Base-by-base conservation (phyloP, 148 eudicot genomes). In the Cornus florida region DNA sequence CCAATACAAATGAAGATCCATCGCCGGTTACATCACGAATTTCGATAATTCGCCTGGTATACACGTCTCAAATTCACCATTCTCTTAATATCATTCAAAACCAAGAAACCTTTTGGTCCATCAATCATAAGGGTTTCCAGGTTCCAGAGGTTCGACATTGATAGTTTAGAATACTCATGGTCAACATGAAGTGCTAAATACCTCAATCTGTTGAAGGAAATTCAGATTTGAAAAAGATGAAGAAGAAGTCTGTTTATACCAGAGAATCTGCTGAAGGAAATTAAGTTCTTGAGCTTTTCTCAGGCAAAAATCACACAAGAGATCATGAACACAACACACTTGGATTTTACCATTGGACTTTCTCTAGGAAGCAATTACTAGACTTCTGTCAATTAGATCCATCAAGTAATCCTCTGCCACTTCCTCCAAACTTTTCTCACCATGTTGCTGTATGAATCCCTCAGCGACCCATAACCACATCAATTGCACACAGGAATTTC, bases 361-460 rank as follows among this genome's bases (percentile, higher is more conserved):
- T 10, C 31, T 69, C 20, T 62, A 69, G 6, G 56, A 75, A 1
- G 50, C 79, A 20, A 74, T 59, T 24, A 81, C 75, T 23, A 81
- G 72, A 43, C 77, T 81, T 46, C 73, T 75, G 71, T 81, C 83
- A 60, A 75, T 71, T 8, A 81, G 83, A 10, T 81, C 78, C 69
- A 59, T 62, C 56, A 81, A 77, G 72, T 81, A 75, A 31, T 81
- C 78, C 33, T 71, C 68, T 46, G 53, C 53, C 7, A 7, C 7
- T 7, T 46, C 53, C 53, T 46, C 53, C 53, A 46, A 5, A 46
- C 11, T 46, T 10, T 46, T 46, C 53, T 46, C 3, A 33, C 3
- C 53, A 46, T 10, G 2, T 46, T 46, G 8, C 53, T 5, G 10
- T 46, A 69, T 48, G 10, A 82, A 72, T 23, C 84, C 84, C 69